These are phyloP conservation scores for Blastobotrys apis DNA, from an alignment of 1,139 yeast genomes.

Conservation along the genomic window DNA sequence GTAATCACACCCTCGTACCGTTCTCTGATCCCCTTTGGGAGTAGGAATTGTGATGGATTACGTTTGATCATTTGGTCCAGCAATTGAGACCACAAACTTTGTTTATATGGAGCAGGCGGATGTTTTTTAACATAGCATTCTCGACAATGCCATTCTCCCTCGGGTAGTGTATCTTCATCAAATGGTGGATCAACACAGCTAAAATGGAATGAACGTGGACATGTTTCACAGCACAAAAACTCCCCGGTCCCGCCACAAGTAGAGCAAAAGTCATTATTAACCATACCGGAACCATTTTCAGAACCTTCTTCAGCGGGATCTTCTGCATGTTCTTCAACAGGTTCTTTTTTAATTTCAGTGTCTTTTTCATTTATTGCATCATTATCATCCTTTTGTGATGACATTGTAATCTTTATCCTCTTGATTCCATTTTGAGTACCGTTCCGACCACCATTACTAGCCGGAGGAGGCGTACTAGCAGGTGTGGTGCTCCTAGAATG, in stretches of 20 bases:
- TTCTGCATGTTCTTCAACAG: not conserved
- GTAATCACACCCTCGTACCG: slow-evolving; percentile 70
- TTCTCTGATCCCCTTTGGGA: slow-evolving; percentile 68
- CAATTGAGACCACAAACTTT: slow-evolving; percentile 57
- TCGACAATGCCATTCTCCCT: slow-evolving; percentile 85
- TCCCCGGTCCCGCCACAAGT: slow-evolving; percentile 87
- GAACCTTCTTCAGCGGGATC: not conserved
- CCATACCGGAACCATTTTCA: not conserved
- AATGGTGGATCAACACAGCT: slow-evolving; percentile 88
- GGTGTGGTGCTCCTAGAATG: slow-evolving; percentile 9
- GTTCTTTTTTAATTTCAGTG: not conserved
- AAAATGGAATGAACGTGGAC: slow-evolving; percentile 90
- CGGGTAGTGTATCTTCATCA: slow-evolving; percentile 69
- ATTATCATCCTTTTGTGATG: not conserved
- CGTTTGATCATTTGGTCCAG: slow-evolving; percentile 52
- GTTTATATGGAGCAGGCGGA: slow-evolving; percentile 35
- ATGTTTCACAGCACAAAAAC: slow-evolving; percentile 87
- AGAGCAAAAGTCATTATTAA: slow-evolving; percentile 82
- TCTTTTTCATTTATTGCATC: not conserved
- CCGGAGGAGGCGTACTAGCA: not conserved
- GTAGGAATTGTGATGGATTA: slow-evolving; percentile 68
- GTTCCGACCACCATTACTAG: not conserved
- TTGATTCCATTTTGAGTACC: not conserved
- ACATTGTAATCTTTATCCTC: slow-evolving; percentile 7
- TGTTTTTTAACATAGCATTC: slow-evolving; percentile 47